Conservation (phyloP, 208 protist species). For the Acanthamoeba divionensis region DNA sequence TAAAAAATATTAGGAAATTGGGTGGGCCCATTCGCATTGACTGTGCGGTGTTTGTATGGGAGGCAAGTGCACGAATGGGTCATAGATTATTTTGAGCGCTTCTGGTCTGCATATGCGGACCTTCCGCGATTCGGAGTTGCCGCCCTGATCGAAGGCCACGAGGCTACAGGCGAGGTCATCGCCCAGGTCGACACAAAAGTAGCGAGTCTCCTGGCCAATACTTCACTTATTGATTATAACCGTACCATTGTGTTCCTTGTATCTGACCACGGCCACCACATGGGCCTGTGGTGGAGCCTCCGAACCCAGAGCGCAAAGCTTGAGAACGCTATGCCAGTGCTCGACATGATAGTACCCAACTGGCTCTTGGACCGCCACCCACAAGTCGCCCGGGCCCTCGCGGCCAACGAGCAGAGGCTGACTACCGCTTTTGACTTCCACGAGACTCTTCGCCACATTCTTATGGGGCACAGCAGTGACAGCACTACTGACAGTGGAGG, state of each 20-base stretch:
- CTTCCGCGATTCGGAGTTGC: neutral
- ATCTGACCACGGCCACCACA: constrained; percentile 36
- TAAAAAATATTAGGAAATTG: constrained; percentile 36
- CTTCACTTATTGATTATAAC: constrained; percentile 26
- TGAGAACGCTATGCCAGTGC: constrained; percentile 6
- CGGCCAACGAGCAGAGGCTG: constrained; percentile 12
- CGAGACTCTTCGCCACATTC: neutral
- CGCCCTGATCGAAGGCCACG: constrained; percentile 27
- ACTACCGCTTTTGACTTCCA: constrained; percentile 16
- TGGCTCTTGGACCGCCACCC: neutral
- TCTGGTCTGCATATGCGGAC: constrained; percentile 5
- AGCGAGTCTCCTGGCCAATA: neutral
- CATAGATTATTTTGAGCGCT: neutral
- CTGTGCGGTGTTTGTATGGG: neutral
- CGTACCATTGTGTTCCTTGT: constrained; percentile 18
- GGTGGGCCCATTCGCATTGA: constrained; percentile 22
- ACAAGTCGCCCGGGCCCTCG: neutral
- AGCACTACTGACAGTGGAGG: neutral
- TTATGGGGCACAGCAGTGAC: neutral
- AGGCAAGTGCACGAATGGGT: constrained; percentile 25
- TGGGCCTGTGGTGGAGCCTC: constrained; percentile 11
- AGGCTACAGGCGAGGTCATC: constrained; percentile 37
- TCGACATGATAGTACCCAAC: constrained; percentile 37
- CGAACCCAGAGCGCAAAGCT: neutral
- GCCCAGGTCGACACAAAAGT: neutral